Evolutionary conservation across 2,329 filamentous ascomycete genomes (phyloP).

Genomic region (Fonsecaea multimorphosa): DNA sequence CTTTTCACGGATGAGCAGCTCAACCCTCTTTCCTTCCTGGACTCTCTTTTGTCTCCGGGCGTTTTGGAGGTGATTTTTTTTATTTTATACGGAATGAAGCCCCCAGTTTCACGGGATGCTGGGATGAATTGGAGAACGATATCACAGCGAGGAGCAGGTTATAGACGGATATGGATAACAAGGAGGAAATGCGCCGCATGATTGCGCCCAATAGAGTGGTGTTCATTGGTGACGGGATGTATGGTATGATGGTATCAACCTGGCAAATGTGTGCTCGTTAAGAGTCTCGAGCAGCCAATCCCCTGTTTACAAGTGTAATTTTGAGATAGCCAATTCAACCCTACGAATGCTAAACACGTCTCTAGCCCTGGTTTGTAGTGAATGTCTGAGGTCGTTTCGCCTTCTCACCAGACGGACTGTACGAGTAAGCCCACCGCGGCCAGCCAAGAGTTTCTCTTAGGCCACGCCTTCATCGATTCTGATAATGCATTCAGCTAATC

Average conservation of each 20-base stretch:
- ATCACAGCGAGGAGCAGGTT: conserved; percentile 33
- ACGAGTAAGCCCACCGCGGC: not conserved
- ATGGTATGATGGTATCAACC: conserved; percentile 22
- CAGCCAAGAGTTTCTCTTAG: conserved; percentile 11
- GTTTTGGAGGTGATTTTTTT: conserved; percentile 12
- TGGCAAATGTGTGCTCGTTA: conserved; percentile 21
- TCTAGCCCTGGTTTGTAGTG: not conserved
- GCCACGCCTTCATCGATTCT: conserved; percentile 2
- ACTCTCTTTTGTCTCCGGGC: conserved; percentile 9
- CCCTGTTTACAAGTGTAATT: conserved; percentile 37
- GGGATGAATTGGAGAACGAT: conserved; percentile 24
- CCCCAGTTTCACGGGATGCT: conserved; percentile 6
- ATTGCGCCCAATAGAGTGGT: conserved; percentile 33
- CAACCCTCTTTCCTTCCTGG: conserved; percentile 4
- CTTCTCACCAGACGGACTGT: not conserved
- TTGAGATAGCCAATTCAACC: conserved; percentile 29
- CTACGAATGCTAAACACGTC: conserved; percentile 9
- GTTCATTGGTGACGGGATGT: conserved; percentile 22
- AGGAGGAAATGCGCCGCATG: conserved; percentile 26
- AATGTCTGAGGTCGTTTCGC: not conserved
- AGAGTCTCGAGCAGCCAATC: conserved; percentile 29
- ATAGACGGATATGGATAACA: conserved; percentile 31
- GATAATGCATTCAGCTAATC: conserved; percentile 17
- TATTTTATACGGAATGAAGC: conserved; percentile 7
- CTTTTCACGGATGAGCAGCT: conserved; percentile 4